Evolutionary conservation across 108 stramenopile species (phyloP), one percentile per base, ranked within the genome.

Genomic region (Parietichytrium sp.): DNA sequence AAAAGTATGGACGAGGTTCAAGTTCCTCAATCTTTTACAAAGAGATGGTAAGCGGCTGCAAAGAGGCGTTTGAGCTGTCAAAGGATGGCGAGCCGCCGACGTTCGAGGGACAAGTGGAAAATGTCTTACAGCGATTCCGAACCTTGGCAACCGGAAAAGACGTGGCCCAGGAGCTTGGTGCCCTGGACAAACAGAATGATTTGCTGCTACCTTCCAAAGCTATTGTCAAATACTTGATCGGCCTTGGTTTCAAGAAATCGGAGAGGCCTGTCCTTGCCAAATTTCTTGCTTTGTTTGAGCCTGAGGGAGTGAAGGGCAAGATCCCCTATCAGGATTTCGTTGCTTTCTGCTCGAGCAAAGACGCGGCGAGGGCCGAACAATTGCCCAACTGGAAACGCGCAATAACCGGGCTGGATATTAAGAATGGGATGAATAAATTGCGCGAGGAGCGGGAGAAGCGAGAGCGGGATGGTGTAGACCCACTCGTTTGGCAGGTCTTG

Each of bases 401-500:
- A 6, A 72, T 42, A 0, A 45, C 61, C 16, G 45, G 45, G 23
- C 38, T 72, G 29, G 61, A 72, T 38, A 72, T 72, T 27, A 33
- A 72, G 45, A 72, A 72, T n/a, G 61, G 61, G 7, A 72, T 72
- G 20, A 42, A 33, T 6, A 42, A 33, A 1, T 25, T 72, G 33
- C 61, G 61, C 42, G 61, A 33, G 13, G 61, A 72, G 20, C 33
- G 42, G 0, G 61, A 72, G 20, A 16, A 42, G 20, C 36, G 36
- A 42, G 61, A 72, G 45, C 36, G 45, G 1, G 61, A 72, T n/a
- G 61, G 61, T n/a, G 3, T 72, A 6, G 61, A 72, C 20, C 61
- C 61, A 10, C 61, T 72, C 42, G 61, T 72, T 2, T 72, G 36
- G 13, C 61, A 72, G 61, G 61, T 72, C 10, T n/a, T 72, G 61